Evolutionary conservation across 78 protist species (phyloP).

Genomic region (Cavenderia fasciculata): DNA sequence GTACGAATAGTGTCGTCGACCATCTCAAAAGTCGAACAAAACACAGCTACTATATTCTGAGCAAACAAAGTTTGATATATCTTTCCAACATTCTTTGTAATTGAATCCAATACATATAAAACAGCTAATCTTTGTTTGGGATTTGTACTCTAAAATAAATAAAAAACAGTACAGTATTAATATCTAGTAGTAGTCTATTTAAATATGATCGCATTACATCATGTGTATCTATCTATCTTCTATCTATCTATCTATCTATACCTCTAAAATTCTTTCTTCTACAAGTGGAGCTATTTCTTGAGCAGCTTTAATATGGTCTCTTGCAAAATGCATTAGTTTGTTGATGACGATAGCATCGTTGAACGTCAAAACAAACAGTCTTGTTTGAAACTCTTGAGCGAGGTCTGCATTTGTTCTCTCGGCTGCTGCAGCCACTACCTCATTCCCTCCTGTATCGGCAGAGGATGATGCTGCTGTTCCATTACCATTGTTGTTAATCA

Average conservation of each 20-base stretch:
- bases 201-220: too few species aligned
- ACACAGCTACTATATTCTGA: background rate
- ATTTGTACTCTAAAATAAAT: background rate
- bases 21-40: background rate
- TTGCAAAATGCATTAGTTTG: conserved; percentile 12
- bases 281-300: background rate
- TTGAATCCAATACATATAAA: background rate
- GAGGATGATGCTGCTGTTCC: too few species aligned
- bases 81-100: conserved; percentile 11
- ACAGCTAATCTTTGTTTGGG: conserved; percentile 18
- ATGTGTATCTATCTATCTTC: too few species aligned
- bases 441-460: too few species aligned
- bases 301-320: background rate
- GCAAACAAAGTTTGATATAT: background rate
- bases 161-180: background rate
- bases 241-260: too few species aligned
- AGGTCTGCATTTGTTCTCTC: conserved; percentile 1
- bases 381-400: background rate
- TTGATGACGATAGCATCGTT: conserved; percentile 23
- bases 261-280: conserved; percentile 22
- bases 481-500: too few species aligned
- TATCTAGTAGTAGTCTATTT: too few species aligned
- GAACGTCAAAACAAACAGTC: background rate
- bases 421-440: too few species aligned
- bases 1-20: conserved; percentile 9